phyloP scores from a whole-genome alignment of 371 early-diverging fungal genomes.

The Mortierella sp. region DNA sequence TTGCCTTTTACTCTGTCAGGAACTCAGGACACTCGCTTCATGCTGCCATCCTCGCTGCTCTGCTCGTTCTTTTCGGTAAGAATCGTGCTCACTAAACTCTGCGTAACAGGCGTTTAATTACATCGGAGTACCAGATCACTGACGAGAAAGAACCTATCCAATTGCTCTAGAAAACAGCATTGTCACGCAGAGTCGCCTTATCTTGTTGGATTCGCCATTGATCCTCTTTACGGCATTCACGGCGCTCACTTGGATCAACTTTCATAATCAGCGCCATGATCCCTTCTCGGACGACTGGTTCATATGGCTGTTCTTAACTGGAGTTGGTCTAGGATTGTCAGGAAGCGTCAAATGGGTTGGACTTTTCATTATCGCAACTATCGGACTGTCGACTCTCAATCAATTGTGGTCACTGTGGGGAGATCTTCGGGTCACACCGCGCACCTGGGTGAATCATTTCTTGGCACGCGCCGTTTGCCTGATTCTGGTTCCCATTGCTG shows the following conservation, averaged over 20 bases:
- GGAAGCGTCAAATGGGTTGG: constrained; percentile 91
- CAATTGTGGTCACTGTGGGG: constrained; percentile 93
- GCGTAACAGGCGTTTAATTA: no score
- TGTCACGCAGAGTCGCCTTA: constrained; percentile 88
- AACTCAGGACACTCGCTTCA: constrained; percentile 77
- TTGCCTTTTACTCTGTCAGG: constrained; percentile 82
- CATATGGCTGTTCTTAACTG: constrained; percentile 77
- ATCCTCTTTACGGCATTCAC: constrained; percentile 84
- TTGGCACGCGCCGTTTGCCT: constrained; percentile 70
- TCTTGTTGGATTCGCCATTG: constrained; percentile 89
- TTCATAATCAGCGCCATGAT: constrained; percentile 69
- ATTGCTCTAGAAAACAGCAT: constrained; percentile 82
- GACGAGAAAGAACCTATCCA: no score
- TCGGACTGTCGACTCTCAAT: constrained; percentile 86
- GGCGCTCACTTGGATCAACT: constrained; percentile 80
- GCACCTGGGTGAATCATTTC: constrained; percentile 56
- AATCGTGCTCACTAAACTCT: not conserved
- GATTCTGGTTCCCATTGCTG: constrained; percentile 76
- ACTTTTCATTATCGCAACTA: constrained; percentile 83
- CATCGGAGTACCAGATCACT: no score
- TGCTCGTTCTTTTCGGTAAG: constrained; percentile 76
- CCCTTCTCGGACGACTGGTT: constrained; percentile 76
- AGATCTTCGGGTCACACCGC: constrained; percentile 65
- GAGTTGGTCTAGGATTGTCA: constrained; percentile 75
- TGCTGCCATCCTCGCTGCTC: constrained; percentile 75